A percentile compares a stretch with the other conserved stretches of the same genome.
These are phyloP conservation scores for Rhizophagus sp. DNA, from an alignment of 192 early-diverging fungal genomes.

Conservation along the genomic window DNA sequence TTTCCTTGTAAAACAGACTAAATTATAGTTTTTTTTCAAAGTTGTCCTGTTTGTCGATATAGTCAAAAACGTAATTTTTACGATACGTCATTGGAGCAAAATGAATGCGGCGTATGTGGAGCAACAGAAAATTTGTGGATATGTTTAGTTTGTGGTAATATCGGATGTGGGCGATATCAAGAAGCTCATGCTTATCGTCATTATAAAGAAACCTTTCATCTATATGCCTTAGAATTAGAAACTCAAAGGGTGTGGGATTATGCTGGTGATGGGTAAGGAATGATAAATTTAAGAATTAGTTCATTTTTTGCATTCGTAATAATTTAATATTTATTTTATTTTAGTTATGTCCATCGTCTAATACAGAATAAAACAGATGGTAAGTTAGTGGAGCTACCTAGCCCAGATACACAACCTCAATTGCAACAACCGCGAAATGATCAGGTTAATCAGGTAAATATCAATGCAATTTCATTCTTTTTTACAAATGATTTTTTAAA, in stretches of 20 bases:
- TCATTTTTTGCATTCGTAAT: neutral
- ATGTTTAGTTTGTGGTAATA: slow-evolving; percentile 92
- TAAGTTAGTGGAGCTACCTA: slow-evolving; percentile 86
- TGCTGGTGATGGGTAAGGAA: slow-evolving; percentile 78
- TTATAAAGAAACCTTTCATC: slow-evolving; percentile 79
- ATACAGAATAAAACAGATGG: slow-evolving; percentile 91
- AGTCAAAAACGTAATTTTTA: slow-evolving; percentile 49
- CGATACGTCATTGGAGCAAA: slow-evolving; percentile 28
- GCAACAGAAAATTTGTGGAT: slow-evolving; percentile 88
- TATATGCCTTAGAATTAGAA: slow-evolving; percentile 90
- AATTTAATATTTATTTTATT: neutral
- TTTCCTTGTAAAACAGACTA: neutral
- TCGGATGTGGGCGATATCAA: slow-evolving; percentile 95
- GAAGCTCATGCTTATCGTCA: slow-evolving; percentile 88
- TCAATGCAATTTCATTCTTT: neutral
- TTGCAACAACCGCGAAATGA: slow-evolving; percentile 4
- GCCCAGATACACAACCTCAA: slow-evolving; percentile 28
- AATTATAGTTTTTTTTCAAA: slow-evolving; percentile 28
- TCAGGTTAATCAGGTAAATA: neutral
- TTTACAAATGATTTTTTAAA: neutral
- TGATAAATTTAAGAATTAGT: neutral
- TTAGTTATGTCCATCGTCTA: slow-evolving; percentile 85
- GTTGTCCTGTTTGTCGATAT: slow-evolving; percentile 93
- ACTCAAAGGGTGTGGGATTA: slow-evolving; percentile 99
- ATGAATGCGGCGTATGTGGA: slow-evolving; percentile 77